Evolutionary conservation across 495 filamentous ascomycete species (phyloP), one percentile per base, ranked within the genome.

Genomic region (Penicillium riverlandense): DNA sequence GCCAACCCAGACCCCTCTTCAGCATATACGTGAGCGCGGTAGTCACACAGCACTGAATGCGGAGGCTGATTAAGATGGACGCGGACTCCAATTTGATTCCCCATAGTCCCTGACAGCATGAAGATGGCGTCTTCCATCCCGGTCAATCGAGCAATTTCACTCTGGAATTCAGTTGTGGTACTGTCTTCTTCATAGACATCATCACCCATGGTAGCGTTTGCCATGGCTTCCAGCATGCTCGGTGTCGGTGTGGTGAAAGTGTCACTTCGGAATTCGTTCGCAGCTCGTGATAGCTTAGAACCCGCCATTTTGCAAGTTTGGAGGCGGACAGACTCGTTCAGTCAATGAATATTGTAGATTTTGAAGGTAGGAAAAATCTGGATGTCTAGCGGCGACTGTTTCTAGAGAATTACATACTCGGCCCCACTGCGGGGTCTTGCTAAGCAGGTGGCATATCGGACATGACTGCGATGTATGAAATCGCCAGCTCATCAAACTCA

Each of bases 51-150:
- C 28, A 78, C 59, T 9, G 67, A 56, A 49, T 77, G 67, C 4
- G 75, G 75, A 13, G 75, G 75, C 43, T 71, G 64, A 12, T 48
- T 40, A 8, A 78, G 54, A 49, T 72, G 70, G 3, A 69, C 64
- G 9, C 75, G 69, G 30, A 76, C 61, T 6, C 67, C 59, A 4
- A 78, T 55, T 48, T 77, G 74, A 52, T 78, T 78, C 3, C 71
- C 91, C 88, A 95, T 94, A 12, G 91, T 96, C 5, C 91, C 91
- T 0, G 84, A 90, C 37, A 92, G 70, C 14, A 95, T 88, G 37
- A 96, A 78, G 15, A 71, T 43, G 1, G 77, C 82, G 29, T 79
- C 80, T 44, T 86, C 79, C 56, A 92, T 87, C 49, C 75, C 75
- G 4, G 87, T 80, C 5, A 90, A 72, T 27, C 70, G 58, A 22